Percentiles rank a stretch among this genome's conserved stretches.
Evolutionary conservation across 1,139 yeast genomes (phyloP).

Genomic region (Kodamaea plutei): DNA sequence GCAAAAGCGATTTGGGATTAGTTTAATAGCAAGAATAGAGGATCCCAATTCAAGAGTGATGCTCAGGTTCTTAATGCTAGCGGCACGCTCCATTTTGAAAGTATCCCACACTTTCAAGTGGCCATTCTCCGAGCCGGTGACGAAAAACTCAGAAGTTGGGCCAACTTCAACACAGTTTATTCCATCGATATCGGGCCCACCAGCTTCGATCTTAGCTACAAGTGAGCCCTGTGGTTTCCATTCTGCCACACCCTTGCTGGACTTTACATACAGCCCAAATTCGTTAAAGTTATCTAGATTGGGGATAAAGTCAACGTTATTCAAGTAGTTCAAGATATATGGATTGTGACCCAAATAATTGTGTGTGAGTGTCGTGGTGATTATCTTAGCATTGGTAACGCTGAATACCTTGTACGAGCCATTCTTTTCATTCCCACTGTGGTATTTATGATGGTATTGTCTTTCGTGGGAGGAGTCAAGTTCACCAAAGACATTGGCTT

Average conservation of each 20-base stretch:
- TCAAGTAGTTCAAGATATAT: conserved; percentile 54
- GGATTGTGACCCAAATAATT: conserved; percentile 69
- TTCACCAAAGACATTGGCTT: conserved; percentile 63
- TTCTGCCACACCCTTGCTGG: conserved; percentile 1
- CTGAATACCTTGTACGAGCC: conserved; percentile 25
- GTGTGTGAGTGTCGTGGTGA: conserved; percentile 41
- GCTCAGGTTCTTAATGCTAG: conserved; percentile 53
- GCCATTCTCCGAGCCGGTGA: conserved; percentile 79
- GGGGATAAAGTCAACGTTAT: conserved; percentile 52
- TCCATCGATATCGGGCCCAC: conserved; percentile 22
- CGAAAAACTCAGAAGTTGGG: conserved; percentile 62
- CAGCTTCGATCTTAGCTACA: conserved; percentile 39
- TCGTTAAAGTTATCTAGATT: conserved; percentile 60
- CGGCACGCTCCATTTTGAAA: conserved; percentile 58
- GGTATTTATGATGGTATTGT: conserved; percentile 11
- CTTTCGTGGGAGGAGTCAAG: conserved; percentile 32
- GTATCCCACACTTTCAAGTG: conserved; percentile 75
- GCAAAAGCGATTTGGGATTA: conserved; percentile 59
- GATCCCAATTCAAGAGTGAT: conserved; percentile 46
- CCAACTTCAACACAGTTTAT: conserved; percentile 55
- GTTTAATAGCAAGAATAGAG: conserved; percentile 43
- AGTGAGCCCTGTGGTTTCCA: conserved; percentile 51
- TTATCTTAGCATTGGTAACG: conserved; percentile 31
- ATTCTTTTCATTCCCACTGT: conserved; percentile 8
- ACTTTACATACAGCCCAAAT: conserved; percentile 46